Base-by-base conservation (phyloP, 805 yeast genomes). In the Jamesozyma lodderae region DNA sequence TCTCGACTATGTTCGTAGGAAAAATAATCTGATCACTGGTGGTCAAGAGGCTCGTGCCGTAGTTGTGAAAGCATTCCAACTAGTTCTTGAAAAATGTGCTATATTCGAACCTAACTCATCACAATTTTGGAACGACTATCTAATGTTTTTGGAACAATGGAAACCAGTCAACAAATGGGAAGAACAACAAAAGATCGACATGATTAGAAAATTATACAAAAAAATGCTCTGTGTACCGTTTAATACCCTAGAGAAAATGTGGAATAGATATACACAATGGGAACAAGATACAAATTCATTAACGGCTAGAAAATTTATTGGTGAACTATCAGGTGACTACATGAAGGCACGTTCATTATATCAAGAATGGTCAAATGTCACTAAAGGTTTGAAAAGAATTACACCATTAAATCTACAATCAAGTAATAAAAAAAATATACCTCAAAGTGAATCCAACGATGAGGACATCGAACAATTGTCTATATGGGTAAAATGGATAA, bases 331-430 rank as follows among this genome's bases (percentile, higher is more conserved):
- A 10, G 77, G 83, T 3, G 81, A 77, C 11, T 92, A 87, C 55
- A 84, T 90, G 95, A 77, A 73, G 46, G 88, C 95, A 2, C 70
- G 96, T 44, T 72, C 92, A 0, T 69, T 82, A 63, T 75, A 75
- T 43, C 77, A 74, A 30, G 95, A 84, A 53, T 75, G 86, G 71
- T 66, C 69, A 10, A 73, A 74, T 44, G 46, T 80, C 3, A 74
- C 85, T 0, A 62, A 64, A 26, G 73, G 70, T 16, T 52, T 83
- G 8, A 64, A 64, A 38, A 60, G 77, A 41, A 62, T 63, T 18
- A 36, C 47, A 3, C 59, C 60, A 13, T 45, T 53, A 5, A 47
- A 49, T 25, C 39, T 55, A 24, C 36, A 49, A 13, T 54, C 52
- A 21, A 56, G 48, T 4, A 50, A 52, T 22, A 50, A 43, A 41